Base-by-base conservation (phyloP, 805 yeast genomes). In the Dipodascus geniculatus region DNA sequence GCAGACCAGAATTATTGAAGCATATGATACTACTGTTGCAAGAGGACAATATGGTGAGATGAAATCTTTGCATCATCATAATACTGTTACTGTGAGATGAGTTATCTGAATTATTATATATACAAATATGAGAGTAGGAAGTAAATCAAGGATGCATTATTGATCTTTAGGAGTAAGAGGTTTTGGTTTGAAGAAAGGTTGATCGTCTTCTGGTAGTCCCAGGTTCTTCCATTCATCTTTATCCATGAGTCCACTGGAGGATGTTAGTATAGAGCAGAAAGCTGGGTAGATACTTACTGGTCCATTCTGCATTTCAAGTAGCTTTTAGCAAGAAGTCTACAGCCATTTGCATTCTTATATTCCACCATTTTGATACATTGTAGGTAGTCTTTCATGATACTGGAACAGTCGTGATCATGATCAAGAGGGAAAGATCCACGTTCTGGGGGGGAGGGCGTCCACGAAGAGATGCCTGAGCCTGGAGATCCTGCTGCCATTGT, bases 391-490 rank as follows among this genome's bases (percentile, higher is more conserved):
- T 75, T 65, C 93, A 90, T 93, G 55, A 80, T 78, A 22, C 74
- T 73, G 22, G 81, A 79, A 65, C 98, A 91, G 58, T 93, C 98
- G 4, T 77, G 78, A 56, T 79, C 82, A 64, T 91, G 99, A 64
- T 91, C 99, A 48, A 91, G 72, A 0, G 98, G 99, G 68, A 91
- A 91, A 0, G 98, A 87, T 0, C 99, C 99, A 60, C 96, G 73
- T 59, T 91, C 96, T 1, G 99, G 99, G 22, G 99, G 96, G 0
- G 91, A 84, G 8, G 97, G 96, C 14, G 61, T 24, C 55, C 67
- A 53, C 48, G 64, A 61, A 2, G 60, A 57, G 22, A 59, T 53
- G 8, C 61, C 58, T 2, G 65, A 55, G 17, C 68, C 68, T 9
- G 66, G 63, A 2, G 63, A 14, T 6, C 49, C 49, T 47, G 49